These are phyloP conservation scores for Tetraselmis chui DNA, from an alignment of 139 green algal genomes.

Conservation along the genomic window DNA sequence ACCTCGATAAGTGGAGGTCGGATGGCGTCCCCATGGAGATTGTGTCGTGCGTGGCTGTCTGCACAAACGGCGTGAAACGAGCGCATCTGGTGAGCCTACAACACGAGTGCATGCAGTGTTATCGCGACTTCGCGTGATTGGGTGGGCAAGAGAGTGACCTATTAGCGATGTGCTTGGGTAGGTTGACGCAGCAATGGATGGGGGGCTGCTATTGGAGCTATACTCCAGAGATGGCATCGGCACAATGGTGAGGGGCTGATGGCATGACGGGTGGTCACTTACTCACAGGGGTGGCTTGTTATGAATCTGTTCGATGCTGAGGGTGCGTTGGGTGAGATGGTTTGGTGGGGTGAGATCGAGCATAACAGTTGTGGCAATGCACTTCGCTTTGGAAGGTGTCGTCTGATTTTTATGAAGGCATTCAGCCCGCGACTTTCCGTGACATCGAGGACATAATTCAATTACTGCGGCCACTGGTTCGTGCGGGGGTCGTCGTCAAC, in stretches of 20 bases:
- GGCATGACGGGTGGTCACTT: not conserved
- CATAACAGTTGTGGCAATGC: too few species aligned
- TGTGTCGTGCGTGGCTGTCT: conserved; percentile 37
- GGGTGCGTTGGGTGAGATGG: not conserved
- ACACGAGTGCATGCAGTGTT: too few species aligned
- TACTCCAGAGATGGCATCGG: conserved; percentile 91
- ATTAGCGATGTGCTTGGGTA: conserved; percentile 49
- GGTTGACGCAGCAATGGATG: conserved; percentile 31
- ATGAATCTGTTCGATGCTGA: not conserved
- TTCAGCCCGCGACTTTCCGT: conserved; percentile 1
- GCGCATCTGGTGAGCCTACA: conserved; percentile 73
- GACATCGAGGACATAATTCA: conserved; percentile 24
- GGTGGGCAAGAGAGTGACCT: too few species aligned
- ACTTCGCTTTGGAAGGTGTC: too few species aligned
- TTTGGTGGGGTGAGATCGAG: too few species aligned
- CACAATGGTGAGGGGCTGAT: conserved; percentile 51
- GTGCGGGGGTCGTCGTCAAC: conserved; percentile 46
- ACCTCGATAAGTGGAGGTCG: conserved; percentile 46
- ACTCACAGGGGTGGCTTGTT: not conserved
- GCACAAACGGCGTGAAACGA: conserved; percentile 55
- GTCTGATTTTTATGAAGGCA: conserved; percentile 38
- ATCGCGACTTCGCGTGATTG: too few species aligned
- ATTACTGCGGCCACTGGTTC: conserved; percentile 62
- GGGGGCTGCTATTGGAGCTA: conserved; percentile 81
- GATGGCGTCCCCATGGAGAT: conserved; percentile 40